These are phyloP conservation scores for Mycosarcoma mackinlayi DNA, from an alignment of 1,284 basidiomycete species.

Conservation along the genomic window DNA sequence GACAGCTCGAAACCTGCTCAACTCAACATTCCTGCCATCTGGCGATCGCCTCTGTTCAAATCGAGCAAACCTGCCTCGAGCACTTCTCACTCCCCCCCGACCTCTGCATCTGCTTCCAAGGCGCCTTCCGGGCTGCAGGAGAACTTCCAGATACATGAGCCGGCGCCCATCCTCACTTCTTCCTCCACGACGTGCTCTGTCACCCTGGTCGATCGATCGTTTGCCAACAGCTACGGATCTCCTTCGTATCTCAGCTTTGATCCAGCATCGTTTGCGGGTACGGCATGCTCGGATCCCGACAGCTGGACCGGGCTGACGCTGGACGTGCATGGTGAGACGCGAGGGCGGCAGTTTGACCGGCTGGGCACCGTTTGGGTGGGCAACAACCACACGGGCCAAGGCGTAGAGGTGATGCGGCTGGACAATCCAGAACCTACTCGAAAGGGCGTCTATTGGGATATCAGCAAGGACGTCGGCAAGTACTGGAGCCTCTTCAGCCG, in stretches of 20 bases:
- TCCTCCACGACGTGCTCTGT: constrained; percentile 15
- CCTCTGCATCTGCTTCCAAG: background rate
- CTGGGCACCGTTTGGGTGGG: constrained; percentile 47
- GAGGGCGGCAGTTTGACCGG: constrained; percentile 55
- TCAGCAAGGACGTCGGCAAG: constrained; percentile 45
- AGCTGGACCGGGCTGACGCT: constrained; percentile 47
- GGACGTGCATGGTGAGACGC: constrained; percentile 27
- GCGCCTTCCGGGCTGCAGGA: background rate
- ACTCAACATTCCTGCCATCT: constrained; percentile 21
- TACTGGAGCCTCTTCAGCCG: constrained; percentile 45
- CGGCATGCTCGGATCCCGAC: constrained; percentile 28
- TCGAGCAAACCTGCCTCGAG: background rate
- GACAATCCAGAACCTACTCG: constrained; percentile 57
- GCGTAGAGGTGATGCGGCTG: constrained; percentile 52
- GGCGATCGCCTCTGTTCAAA: constrained; percentile 28
- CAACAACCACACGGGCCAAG: constrained; percentile 29
- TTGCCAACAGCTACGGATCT: constrained; percentile 48
- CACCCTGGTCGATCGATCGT: constrained; percentile 38
- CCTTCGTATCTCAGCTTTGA: constrained; percentile 33
- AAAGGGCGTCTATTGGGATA: constrained; percentile 44
- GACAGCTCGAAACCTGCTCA: background rate
- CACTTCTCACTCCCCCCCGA: background rate
- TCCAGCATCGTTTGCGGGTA: constrained; percentile 8
- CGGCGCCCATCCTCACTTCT: constrained; percentile 26
- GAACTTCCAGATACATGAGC: constrained; percentile 25